Evolutionary conservation across 805 yeast species (phyloP), one percentile per base, ranked within the genome.

Genomic region (Candida methanosorbosa): DNA sequence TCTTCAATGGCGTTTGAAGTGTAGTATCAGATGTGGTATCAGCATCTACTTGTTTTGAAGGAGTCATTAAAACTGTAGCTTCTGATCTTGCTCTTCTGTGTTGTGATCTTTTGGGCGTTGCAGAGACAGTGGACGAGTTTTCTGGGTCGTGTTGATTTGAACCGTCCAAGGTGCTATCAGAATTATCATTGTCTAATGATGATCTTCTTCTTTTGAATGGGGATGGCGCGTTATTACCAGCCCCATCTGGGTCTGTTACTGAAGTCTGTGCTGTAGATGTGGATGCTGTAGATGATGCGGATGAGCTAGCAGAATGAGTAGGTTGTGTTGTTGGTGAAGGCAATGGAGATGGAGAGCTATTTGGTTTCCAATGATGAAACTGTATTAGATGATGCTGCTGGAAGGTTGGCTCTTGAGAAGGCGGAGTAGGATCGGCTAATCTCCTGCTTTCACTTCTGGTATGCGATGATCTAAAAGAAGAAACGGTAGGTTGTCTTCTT

Each of bases 291-390:
- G 27, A 16, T 13, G 33, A 30, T 13, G 26, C 15, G 4, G 33
- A 21, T 22, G 27, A 22, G 21, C 32, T 29, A n/a, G 32, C 26
- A 5, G 32, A 24, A 24, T 20, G 24, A 19, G 35, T 11, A 16
- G 19, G 12, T 9, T 6, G 4, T 7, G 18, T 15, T 13, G 29
- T 11, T 11, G 24, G 13, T 7, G 30, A 9, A 6, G 19, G 30
- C 5, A 9, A 11, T 8, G 30, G 5, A 16, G 30, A 18, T 14
- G 19, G 15, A 9, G 30, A 28, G 17, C 30, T 14, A 9, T n/a
- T 13, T 8, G 72, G 72, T 36, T 60, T 62, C 73, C 73, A 68
- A 40, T 68, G 74, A 35, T 68, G 73, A 43, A 68, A 68, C 40
- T 68, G 74, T 13, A 68, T 67, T 11, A 68, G 54, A 38, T 68